A percentile compares a stretch with the other conserved stretches of the same genome.
Evolutionary conservation across 2,329 filamentous ascomycete genomes (phyloP).

Genomic region (Cladosporium sp.): DNA sequence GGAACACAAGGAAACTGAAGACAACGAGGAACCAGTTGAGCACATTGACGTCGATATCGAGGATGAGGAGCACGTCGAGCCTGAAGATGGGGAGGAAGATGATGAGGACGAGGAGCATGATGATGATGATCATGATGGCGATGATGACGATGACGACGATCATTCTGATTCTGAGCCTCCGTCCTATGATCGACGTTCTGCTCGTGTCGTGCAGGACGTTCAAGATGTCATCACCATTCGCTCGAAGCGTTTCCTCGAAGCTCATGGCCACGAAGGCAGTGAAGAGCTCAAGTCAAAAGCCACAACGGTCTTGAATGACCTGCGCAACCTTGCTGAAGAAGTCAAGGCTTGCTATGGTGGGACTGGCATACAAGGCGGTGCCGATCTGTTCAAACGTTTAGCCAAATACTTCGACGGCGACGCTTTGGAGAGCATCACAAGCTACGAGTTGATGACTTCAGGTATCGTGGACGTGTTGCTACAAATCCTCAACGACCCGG

Average conservation of each 20-base stretch:
- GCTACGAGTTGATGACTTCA: conserved; percentile 86
- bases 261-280: conserved; percentile 73
- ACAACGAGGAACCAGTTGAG: conserved; percentile 17
- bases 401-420: conserved; percentile 84
- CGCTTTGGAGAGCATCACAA: conserved; percentile 88
- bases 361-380: conserved; percentile 41
- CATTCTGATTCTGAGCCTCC: conserved; percentile 46
- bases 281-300: conserved; percentile 76
- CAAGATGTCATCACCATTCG: conserved; percentile 69
- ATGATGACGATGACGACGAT: conserved; percentile 24
- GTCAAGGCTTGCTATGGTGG: conserved; percentile 67
- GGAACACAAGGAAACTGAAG: conserved; percentile 35
- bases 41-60: conserved; percentile 54
- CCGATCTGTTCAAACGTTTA: conserved; percentile 67
- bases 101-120: conserved; percentile 18
- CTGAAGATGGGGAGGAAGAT: conserved; percentile 15
- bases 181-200: conserved; percentile 35
- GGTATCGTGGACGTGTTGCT: conserved; percentile 82
- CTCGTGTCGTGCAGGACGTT: conserved; percentile 45
- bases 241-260: conserved; percentile 78
- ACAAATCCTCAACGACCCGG: conserved; percentile 71
- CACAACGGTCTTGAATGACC: conserved; percentile 64
- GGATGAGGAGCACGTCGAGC: conserved; percentile 37
- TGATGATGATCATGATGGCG: conserved; percentile 22
- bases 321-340: conserved; percentile 67